Evolutionary conservation across 73 alveolate genomes (phyloP), one percentile per base, ranked within the genome.

Genomic region (Urostyla sp.): DNA sequence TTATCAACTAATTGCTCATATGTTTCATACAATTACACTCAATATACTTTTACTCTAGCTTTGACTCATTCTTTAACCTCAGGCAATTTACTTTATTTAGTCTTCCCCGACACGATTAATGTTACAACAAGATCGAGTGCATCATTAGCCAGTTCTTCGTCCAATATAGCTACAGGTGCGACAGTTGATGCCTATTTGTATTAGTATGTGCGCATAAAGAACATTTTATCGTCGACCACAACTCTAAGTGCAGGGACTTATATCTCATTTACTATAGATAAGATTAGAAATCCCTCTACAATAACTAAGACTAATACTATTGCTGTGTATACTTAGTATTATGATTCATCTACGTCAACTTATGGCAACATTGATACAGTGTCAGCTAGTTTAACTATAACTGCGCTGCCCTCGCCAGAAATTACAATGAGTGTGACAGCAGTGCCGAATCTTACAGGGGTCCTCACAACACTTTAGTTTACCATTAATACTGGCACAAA

Each of bases 21-120:
- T n/a, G n/a, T n/a, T n/a, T n/a, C n/a, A n/a, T 43, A 66, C 18
- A 11, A 30, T 66, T 13, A 45, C 63, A 5, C 66, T n/a, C n/a
- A n/a, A n/a, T n/a, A n/a, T n/a, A n/a, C n/a, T n/a, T n/a, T n/a
- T n/a, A n/a, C n/a, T n/a, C n/a, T n/a, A n/a, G n/a, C n/a, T n/a
- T n/a, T n/a, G n/a, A n/a, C n/a, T n/a, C n/a, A n/a, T n/a, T n/a
- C n/a, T n/a, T n/a, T n/a, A n/a, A n/a, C n/a, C n/a, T n/a, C n/a
- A n/a, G n/a, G n/a, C n/a, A n/a, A n/a, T n/a, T n/a, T n/a, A n/a
- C n/a, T n/a, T n/a, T n/a, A n/a, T n/a, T n/a, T n/a, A n/a, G n/a
- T n/a, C 6, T 66, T 37, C 67, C 80, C 80, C 6, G 63, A 45
- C 48, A 21, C 37, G 46, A 28, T 66, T 40, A 21, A 6, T 5